A percentile compares a stretch with the other conserved stretches of the same genome.
Conservation (phyloP, 805 yeast species). For the Yarrowia phangngaensis region DNA sequence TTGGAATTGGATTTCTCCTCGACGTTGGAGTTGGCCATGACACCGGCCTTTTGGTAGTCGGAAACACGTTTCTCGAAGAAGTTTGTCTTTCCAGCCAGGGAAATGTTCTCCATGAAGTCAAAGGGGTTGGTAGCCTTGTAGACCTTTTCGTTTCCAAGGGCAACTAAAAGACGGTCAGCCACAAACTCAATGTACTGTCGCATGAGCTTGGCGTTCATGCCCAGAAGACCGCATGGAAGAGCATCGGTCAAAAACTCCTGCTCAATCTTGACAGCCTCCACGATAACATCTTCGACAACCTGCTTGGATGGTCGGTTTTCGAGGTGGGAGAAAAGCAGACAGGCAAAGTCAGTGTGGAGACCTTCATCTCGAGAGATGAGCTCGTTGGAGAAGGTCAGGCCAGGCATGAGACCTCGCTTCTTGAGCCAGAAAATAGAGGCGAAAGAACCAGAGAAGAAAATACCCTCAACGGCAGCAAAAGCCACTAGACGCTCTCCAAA, state of each 20-base stretch:
- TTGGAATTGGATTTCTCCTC: conserved; percentile 40
- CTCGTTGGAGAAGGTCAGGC: conserved; percentile 95
- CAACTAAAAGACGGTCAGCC: conserved; percentile 89
- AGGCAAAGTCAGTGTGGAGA: conserved; percentile 97
- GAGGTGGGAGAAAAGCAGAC: conserved; percentile 88
- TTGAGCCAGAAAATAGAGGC: conserved; percentile 98
- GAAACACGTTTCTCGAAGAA: conserved; percentile 98
- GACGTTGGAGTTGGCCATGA: conserved; percentile 60
- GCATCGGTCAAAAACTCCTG: conserved; percentile 94
- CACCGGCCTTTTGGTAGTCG: conserved; percentile 99
- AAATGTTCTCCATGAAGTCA: conserved; percentile 98
- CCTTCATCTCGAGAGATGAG: conserved; percentile 98
- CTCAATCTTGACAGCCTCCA: conserved; percentile 94
- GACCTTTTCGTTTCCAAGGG: conserved; percentile 85
- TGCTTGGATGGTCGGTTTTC: conserved; percentile 78
- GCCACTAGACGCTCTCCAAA: conserved; percentile 96
- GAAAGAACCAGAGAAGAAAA: conserved; percentile 96
- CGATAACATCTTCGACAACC: conserved; percentile 79
- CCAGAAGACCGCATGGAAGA: conserved; percentile 84
- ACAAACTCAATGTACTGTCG: conserved; percentile 96
- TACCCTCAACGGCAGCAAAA: conserved; percentile 98
- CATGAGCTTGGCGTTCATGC: conserved; percentile 93
- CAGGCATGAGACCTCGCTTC: conserved; percentile 99
- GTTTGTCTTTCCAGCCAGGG: conserved; percentile 97
- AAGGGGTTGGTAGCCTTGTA: conserved; percentile 91